Evolutionary conservation across 768 basidiomycete species (phyloP).

Genomic region (Leccinellum rugosiceps): DNA sequence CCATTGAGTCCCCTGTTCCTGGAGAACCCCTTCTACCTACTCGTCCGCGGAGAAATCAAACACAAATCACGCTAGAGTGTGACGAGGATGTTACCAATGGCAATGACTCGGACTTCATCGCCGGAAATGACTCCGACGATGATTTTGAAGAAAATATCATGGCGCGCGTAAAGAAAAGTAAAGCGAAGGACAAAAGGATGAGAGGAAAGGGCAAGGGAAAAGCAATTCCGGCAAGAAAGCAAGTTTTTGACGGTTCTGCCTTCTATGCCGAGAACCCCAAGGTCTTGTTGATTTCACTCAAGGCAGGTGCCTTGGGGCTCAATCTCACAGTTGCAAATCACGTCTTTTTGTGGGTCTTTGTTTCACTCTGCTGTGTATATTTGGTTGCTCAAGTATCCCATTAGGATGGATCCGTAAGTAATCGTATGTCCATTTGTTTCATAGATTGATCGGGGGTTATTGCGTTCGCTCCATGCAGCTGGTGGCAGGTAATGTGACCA

Average conservation of each 20-base stretch:
- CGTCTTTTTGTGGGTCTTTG: constrained; percentile 62
- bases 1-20: constrained; percentile 22
- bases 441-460: constrained; percentile 14
- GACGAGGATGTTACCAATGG: constrained; percentile 22
- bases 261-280: constrained; percentile 51
- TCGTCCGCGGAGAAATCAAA: constrained; percentile 3
- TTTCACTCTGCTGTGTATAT: background rate
- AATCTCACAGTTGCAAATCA: constrained; percentile 90
- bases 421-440: background rate
- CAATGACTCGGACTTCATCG: constrained; percentile 36
- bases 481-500: constrained; percentile 60
- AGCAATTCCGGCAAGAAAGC: constrained; percentile 14
- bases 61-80: constrained; percentile 1
- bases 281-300: constrained; percentile 86
- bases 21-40: constrained; percentile 14
- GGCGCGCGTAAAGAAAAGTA: constrained; percentile 29
- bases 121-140: constrained; percentile 26
- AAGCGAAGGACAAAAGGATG: constrained; percentile 36
- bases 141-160: constrained; percentile 31
- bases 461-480: constrained; percentile 37
- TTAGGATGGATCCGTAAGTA: constrained; percentile 81
- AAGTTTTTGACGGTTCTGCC: constrained; percentile 17
- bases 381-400: constrained; percentile 7
- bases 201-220: constrained; percentile 38
- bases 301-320: constrained; percentile 81